Evolutionary conservation across 2,329 filamentous ascomycete species (phyloP), one percentile per base, ranked within the genome.

Genomic region (Phialemoniopsis sp.): DNA sequence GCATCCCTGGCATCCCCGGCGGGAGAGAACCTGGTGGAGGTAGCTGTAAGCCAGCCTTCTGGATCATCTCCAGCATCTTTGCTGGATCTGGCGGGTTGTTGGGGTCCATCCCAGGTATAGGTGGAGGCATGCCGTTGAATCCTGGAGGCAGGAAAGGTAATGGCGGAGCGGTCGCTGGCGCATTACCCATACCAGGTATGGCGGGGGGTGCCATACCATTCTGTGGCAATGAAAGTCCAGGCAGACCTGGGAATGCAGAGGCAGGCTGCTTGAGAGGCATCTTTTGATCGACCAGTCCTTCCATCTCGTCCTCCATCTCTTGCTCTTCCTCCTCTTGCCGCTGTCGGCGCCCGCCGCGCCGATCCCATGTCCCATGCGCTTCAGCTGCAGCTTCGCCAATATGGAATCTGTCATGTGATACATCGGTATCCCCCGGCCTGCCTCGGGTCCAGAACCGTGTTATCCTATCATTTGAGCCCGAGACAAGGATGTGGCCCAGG

Each of bases 371-470:
- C n/a, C 93, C 93, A 59, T 93, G 87, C 0, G 89, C 89, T 65
- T 96, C 90, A 18, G 91, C 91, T 1, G 89, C 90, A 8, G 87
- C 82, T 63, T 96, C 90, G 36, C 93, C 93, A 46, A 97, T 93
- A 58, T 98, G 93, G 61, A 94, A 96, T 42, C 89, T 80, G 64
- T 98, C 93, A 55, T 90, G 89, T 63, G 88, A 78, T 52, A 86
- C 85, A 36, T 85, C 82, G n/a, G 75, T 78, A 50, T 96, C 91
- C 36, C 93, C 93, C 2, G 93, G 93, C 35, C 93, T 75, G 13
- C 89, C 80, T 32, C 93, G 83, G 4, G 90, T 89, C 93, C 93
- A 98, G 68, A 98, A 98, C 35, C 93, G 83, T 3, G 93, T 97
- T 45, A 95, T 90, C 31, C 93, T 85, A 60, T 98, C 93, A 60